phyloP scores from a whole-genome alignment of 2,329 filamentous ascomycete species.

The Amauroascus niger region DNA sequence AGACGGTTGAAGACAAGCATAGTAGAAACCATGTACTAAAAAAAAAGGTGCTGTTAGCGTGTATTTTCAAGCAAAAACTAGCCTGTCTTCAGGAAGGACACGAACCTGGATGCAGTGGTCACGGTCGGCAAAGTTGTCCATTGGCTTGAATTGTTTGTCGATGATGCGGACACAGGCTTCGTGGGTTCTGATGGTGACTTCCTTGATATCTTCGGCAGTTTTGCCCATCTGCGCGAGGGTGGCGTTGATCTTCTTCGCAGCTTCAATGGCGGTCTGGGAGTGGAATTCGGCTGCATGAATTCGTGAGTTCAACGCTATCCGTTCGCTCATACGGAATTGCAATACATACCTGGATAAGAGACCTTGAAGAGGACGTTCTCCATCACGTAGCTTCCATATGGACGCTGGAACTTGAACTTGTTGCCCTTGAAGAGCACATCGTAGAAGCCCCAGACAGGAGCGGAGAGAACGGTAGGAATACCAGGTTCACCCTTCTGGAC shows the following conservation, averaged over 20 bases:
- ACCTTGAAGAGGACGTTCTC: conserved; percentile 99
- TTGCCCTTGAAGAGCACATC: conserved; percentile 95
- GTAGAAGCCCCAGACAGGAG: conserved; percentile 95
- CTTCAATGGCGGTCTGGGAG: conserved; percentile 96
- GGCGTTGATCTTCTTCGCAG: conserved; percentile 76
- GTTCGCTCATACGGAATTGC: neutral
- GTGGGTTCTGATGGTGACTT: conserved; percentile 87
- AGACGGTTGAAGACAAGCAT: conserved; percentile 95
- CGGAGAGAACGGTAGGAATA: conserved; percentile 83
- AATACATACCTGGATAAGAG: conserved; percentile 72
- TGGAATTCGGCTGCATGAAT: conserved; percentile 69
- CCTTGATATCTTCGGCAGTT: conserved; percentile 86
- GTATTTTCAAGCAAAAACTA: too few relatives aligned
- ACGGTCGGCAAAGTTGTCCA: conserved; percentile 99
- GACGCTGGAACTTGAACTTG: conserved; percentile 89
- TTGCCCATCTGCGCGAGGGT: conserved; percentile 78
- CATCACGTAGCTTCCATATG: conserved; percentile 98
- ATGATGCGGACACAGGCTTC: conserved; percentile 98
- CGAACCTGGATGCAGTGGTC: conserved; percentile 89
- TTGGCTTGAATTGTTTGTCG: conserved; percentile 99
- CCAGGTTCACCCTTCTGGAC: conserved; percentile 85
- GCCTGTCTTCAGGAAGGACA: conserved; percentile 12
- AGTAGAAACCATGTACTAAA: conserved; percentile 82
- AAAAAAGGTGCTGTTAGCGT: conserved; percentile 19
- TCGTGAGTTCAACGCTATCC: conserved; percentile 19